Evolutionary conservation across 306 rosid genomes (phyloP), one percentile per base, ranked within the genome.

Genomic region (Vicia villosa): DNA sequence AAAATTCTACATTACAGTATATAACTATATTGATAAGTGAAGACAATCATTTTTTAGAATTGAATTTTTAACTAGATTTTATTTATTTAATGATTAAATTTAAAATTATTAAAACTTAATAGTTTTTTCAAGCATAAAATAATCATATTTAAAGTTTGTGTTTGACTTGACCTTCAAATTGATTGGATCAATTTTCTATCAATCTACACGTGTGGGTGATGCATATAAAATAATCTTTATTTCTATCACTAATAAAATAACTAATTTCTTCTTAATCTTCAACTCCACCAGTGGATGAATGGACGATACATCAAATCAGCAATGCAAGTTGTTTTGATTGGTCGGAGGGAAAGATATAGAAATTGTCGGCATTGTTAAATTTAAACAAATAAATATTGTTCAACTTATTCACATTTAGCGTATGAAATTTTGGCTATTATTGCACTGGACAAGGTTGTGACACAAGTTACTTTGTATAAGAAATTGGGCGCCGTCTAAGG

Each of bases 141-240:
- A 5, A 12, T 41, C 15, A 41, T 11, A 45, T 45, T 5, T 45
- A 5, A n/a, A 45, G 17, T 45, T 45, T 45, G 20, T 6, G 6
- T n/a, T 45, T 14, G 10, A 46, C 20, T 3, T n/a, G n/a, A n/a
- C n/a, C 1, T 46, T 9, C 1, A 46, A 15, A 46, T 46, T 46
- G 52, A 17, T 15, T 46, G 52, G 52, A 15, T 16, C 2, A 7
- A 14, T 14, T 45, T n/a, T 45, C 26, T 50, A 3, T 17, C 80
- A 74, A 86, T 24, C 0, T n/a, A 73, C 85, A 81, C 88, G 89
- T 72, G 91, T 5, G 86, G 68, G 5, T 41, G 5, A 69, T 59
- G 67, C 61, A 76, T 60, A 72, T 62, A 42, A 47, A 75, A 57
- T 63, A 61, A 72, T 47, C 41, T 51, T 56, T 60, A 63, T 32